Percentiles rank a stretch among this genome's conserved stretches.
Evolutionary conservation across 345 rosid genomes (phyloP).

Genomic region (Cardiospermum halicacabum): DNA sequence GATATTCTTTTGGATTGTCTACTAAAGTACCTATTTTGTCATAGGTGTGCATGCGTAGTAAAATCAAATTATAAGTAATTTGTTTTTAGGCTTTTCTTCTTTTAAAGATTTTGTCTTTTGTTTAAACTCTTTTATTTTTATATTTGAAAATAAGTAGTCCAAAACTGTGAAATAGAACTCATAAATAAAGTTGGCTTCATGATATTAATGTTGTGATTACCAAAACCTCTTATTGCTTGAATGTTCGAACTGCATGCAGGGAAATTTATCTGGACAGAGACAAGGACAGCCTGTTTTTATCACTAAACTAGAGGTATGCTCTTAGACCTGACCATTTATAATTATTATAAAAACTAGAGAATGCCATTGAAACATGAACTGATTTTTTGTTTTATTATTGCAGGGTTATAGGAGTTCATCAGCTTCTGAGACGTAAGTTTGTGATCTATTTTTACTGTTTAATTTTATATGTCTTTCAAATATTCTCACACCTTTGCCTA

Average conservation of each 20-base stretch:
- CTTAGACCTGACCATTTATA: conserved; percentile 5
- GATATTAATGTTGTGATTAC: conserved; percentile 7
- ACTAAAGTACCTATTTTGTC: background rate
- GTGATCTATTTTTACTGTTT: background rate
- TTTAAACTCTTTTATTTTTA: background rate
- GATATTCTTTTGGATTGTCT: background rate
- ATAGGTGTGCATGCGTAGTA: background rate
- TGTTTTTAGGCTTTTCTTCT: background rate
- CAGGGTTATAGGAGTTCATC: conserved; percentile 94
- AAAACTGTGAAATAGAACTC: background rate
- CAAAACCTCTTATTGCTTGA: conserved; percentile 13
- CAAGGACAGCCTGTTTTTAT: conserved; percentile 98
- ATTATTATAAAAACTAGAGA: background rate
- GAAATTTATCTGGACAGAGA: conserved; percentile 87
- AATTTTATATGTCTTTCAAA: background rate
- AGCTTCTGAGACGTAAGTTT: conserved; percentile 87
- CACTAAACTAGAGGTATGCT: conserved; percentile 85
- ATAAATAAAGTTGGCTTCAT: background rate
- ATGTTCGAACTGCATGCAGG: conserved; percentile 43
- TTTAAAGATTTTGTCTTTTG: background rate
- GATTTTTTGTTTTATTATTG: conserved; percentile 24
- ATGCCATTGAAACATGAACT: conserved; percentile 5
- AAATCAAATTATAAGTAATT: background rate
- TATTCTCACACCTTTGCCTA: background rate
- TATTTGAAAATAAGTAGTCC: background rate